Percentiles rank a stretch among this genome's conserved stretches.
These are phyloP conservation scores for Corynascus novoguineensis DNA, from an alignment of 495 filamentous ascomycete genomes.

Conservation along the genomic window DNA sequence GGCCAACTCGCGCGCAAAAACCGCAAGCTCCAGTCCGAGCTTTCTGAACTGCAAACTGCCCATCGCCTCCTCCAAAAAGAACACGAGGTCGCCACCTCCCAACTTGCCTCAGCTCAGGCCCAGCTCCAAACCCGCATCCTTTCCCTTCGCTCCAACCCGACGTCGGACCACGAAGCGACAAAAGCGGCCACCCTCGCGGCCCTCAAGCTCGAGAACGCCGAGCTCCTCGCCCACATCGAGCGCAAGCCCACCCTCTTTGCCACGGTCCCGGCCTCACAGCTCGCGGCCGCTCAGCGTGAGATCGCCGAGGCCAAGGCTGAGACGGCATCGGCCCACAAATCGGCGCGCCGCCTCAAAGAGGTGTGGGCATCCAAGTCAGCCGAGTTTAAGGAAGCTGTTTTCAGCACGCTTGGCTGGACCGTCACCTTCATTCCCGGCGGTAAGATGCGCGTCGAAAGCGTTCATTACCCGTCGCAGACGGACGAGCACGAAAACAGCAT, in stretches of 20 bases:
- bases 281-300: slow-evolving; percentile 67
- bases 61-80: slow-evolving; percentile 66
- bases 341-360: slow-evolving; percentile 75
- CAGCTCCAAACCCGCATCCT: slow-evolving; percentile 78
- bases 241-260: slow-evolving; percentile 36
- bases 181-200: slow-evolving; percentile 71
- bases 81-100: slow-evolving; percentile 61
- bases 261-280: slow-evolving; percentile 68
- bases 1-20: slow-evolving; percentile 81
- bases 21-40: slow-evolving; percentile 73
- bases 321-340: slow-evolving; percentile 80
- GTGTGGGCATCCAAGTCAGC: slow-evolving; percentile 82
- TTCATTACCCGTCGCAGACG: slow-evolving; percentile 63
- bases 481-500: slow-evolving; percentile 83
- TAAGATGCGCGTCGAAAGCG: slow-evolving; percentile 75
- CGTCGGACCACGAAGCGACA: slow-evolving; percentile 70
- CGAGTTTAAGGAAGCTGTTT: slow-evolving; percentile 91
- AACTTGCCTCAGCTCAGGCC: slow-evolving; percentile 64
- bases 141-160: slow-evolving; percentile 84
- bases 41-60: slow-evolving; percentile 60
- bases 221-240: slow-evolving; percentile 72
- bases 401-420: slow-evolving; percentile 82
- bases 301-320: slow-evolving; percentile 63
- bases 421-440: slow-evolving; percentile 91
- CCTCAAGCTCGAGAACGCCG: slow-evolving; percentile 76